A percentile compares a stretch with the other conserved stretches of the same genome.
Conservation (phyloP, 768 basidiomycete species). For the Boletus coccyginus region DNA sequence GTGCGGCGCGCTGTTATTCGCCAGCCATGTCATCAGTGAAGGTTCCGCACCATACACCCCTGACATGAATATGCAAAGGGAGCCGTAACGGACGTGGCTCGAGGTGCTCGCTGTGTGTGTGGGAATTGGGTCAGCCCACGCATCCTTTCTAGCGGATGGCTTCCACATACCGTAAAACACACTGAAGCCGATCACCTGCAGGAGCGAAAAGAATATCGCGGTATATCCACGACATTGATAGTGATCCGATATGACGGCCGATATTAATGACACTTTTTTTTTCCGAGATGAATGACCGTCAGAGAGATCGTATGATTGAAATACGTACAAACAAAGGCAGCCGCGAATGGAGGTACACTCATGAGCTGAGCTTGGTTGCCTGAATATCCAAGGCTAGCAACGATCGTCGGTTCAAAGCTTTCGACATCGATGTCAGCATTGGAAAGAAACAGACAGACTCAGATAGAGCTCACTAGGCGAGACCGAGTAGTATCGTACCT, state of each 20-base stretch:
- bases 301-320: background rate
- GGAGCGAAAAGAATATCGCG: conserved; percentile 41
- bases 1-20: conserved; percentile 1
- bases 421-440: conserved; percentile 50
- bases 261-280: conserved; percentile 36
- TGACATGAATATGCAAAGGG: conserved; percentile 43
- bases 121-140: background rate
- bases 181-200: conserved; percentile 48
- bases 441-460: conserved; percentile 24
- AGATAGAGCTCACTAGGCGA: conserved; percentile 24
- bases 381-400: conserved; percentile 56
- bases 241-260: conserved; percentile 51
- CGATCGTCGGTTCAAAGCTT: conserved; percentile 40
- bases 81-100: conserved; percentile 19
- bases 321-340: conserved; percentile 43
- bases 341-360: conserved; percentile 46
- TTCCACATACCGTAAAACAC: conserved; percentile 48
- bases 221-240: conserved; percentile 18
- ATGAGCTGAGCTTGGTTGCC: conserved; percentile 56
- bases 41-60: conserved; percentile 40
- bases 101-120: conserved; percentile 30
- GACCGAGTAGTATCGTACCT: conserved; percentile 18
- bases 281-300: background rate
- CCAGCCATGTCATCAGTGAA: background rate
- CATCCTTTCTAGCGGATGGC: background rate